Conservation (phyloP, 2,329 filamentous ascomycete genomes). For the Fusarium robinianum region DNA sequence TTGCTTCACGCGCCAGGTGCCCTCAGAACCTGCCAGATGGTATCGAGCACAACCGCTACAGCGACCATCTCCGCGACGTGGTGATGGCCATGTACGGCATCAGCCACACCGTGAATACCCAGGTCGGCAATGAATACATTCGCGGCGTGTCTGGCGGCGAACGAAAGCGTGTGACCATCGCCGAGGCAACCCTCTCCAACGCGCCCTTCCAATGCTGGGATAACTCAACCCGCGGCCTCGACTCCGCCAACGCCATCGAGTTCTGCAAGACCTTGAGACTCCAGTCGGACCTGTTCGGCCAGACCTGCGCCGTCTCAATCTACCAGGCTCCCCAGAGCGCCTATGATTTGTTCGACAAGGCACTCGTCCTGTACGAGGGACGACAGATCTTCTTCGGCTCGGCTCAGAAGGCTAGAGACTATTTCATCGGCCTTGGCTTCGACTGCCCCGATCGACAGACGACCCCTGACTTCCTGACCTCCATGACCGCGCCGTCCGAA, state of each 20-base stretch:
- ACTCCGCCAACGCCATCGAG: conserved; percentile 38
- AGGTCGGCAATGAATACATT: conserved; percentile 70
- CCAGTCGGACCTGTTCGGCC: conserved; percentile 35
- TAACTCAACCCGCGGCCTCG: conserved; percentile 40
- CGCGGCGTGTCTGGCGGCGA: conserved; percentile 78
- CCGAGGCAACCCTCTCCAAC: conserved; percentile 65
- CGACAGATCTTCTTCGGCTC: conserved; percentile 69
- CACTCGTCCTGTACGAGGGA: conserved; percentile 68
- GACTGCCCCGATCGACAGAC: conserved; percentile 66
- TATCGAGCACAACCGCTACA: conserved; percentile 55
- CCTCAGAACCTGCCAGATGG: conserved; percentile 63
- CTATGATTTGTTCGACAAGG: conserved; percentile 70
- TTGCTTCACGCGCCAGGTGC: conserved; percentile 65
- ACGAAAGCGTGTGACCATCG: conserved; percentile 76
- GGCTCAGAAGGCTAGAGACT: conserved; percentile 59
- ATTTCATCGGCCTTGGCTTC: conserved; percentile 66
- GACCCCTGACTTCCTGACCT: conserved; percentile 67
- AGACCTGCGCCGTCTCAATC: conserved; percentile 43
- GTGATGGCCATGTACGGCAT: conserved; percentile 70
- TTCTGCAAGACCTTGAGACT: conserved; percentile 36
- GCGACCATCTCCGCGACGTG: conserved; percentile 64
- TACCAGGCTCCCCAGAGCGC: conserved; percentile 67
- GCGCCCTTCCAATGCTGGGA: conserved; percentile 48
- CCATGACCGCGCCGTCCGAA: conserved; percentile 49
- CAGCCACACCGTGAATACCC: conserved; percentile 70